phyloP scores from a whole-genome alignment of 352 stramenopile genomes.

The Globisporangium barbulae region DNA sequence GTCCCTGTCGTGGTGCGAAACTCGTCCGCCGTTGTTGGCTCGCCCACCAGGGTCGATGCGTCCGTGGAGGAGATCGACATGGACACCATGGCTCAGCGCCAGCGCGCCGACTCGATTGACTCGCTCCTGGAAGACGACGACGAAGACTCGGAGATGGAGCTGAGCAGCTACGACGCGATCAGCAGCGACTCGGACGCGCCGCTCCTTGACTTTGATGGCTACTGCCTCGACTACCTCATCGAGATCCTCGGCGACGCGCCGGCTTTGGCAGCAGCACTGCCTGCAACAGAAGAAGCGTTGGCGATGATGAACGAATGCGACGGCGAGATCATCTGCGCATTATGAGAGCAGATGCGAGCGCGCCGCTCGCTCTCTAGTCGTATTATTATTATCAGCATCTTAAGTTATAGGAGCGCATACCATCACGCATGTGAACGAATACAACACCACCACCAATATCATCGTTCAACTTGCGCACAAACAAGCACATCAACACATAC shows the following conservation, averaged over 20 bases:
- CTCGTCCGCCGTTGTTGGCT: neutral
- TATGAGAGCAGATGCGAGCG: constrained; percentile 4
- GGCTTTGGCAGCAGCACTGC: neutral
- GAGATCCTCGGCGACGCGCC: constrained; percentile 4
- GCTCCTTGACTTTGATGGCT: constrained; percentile 15
- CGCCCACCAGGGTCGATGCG: constrained; percentile 4
- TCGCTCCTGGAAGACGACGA: constrained; percentile 1
- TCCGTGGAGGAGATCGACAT: constrained; percentile 6
- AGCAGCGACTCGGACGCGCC: constrained; percentile 7
- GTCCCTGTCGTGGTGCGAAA: neutral
- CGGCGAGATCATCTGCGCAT: constrained; percentile 5
- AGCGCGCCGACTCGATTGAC: constrained; percentile 9
- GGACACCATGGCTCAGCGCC: neutral
- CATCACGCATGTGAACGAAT: neutral
- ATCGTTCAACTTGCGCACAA: neutral
- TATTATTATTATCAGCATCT: neutral
- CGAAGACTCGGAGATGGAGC: constrained; percentile 1
- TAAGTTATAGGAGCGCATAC: neutral
- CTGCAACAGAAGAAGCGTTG: neutral
- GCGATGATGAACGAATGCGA: constrained; percentile 4
- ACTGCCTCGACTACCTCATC: constrained; percentile 18
- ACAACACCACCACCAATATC: neutral
- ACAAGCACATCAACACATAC: neutral
- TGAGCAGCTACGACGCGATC: constrained; percentile 4
- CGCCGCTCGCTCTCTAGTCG: neutral